Base-by-base conservation (phyloP, 108 stramenopile genomes). In the Heterococcus sp. region DNA sequence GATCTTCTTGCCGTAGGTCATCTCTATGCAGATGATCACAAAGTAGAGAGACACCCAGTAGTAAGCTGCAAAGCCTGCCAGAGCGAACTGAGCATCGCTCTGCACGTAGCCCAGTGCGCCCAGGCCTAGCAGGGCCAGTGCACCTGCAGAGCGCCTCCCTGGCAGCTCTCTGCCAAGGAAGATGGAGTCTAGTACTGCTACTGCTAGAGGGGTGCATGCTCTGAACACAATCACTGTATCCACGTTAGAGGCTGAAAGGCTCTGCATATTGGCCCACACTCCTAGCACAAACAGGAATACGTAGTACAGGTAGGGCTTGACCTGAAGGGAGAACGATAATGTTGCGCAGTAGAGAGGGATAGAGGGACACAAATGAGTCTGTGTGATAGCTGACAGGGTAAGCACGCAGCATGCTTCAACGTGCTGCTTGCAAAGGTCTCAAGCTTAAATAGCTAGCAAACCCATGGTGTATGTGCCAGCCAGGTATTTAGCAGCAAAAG, bases 211-310 rank as follows among this genome's bases (percentile, higher is more conserved):
- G 37, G 93, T 78, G 67, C 92, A 69, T 1, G 95, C 92, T 3
- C 94, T 88, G 73, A 95, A 94, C 14, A 94, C 93, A 76, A 96
- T 94, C 65, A 96, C 90, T 0, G 96, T 96, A 72, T 96, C 96
- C 8, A 96, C 96, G 74, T 94, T 95, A 31, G 92, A 90, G 28
- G 85, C 36, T 21, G 74, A 80, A 30, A 96, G 83, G 31, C 90
- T 89, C 71, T 92, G 89, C 77, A 78, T 78, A 39, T 78, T 78
- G 38, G 32, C 34, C 0, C 40, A 78, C 68, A 78, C 68, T n/a
- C 67, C 37, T 26, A 72, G 26, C 11, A 69, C 67, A 38, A 78
- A 78, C 27, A 39, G 11, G 27, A 78, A 4, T 26, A 69, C 35
- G 72, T 78, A 78, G 34, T 35, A 8, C 0, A 68, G 58, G 68